Base-by-base conservation (phyloP, 2,329 filamentous ascomycete species). In the Beauveria pseudobassiana region DNA sequence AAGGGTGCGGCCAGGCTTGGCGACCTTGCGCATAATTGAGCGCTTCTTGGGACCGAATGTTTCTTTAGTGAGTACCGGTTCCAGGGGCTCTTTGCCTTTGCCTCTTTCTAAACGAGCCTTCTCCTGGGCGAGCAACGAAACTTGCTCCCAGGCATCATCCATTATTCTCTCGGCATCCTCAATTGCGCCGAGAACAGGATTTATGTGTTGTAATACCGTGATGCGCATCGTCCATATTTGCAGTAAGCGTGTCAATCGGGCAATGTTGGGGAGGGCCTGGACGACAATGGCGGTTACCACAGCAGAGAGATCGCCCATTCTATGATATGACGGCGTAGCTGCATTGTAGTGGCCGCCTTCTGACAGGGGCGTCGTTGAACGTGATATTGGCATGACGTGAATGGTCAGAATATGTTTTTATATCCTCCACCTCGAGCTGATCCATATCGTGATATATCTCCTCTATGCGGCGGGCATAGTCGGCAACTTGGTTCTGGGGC, bases 241-340 rank as follows among this genome's bases (percentile, higher is more conserved):
- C 55, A 98, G 78, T n/a, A 96, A 75, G 9, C 83, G 82, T 60
- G 85, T 86, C 24, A 99, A 75, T 60, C 83, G 87, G 10, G 91
- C 88, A 48, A 97, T 77, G 63, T 89, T 87, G 1, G 95, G 95
- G 22, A 99, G 80, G 3, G 91, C 86, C 70, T 95, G 90, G n/a
- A 99, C 77, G 20, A 96, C 89, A 40, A 93, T 96, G 30, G 93
- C 90, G 1, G 95, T 97, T 62, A 98, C 84, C 52, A 98, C 82
- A 26, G 93, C 91, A 9, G 91, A 93, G 69, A 96, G 86, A 73
- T 98, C 95, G 68, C 95, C 92, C 79, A 98, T 85, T 64, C 83
- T 87, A 64, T 83, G 84, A 73, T 90, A 90, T 9, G 50, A 54
- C 20, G 58, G 50, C 26, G 50, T 30, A 3, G 58, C n/a, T 20